phyloP scores from a whole-genome alignment of 805 yeast species.

The Candida manassasensis region DNA sequence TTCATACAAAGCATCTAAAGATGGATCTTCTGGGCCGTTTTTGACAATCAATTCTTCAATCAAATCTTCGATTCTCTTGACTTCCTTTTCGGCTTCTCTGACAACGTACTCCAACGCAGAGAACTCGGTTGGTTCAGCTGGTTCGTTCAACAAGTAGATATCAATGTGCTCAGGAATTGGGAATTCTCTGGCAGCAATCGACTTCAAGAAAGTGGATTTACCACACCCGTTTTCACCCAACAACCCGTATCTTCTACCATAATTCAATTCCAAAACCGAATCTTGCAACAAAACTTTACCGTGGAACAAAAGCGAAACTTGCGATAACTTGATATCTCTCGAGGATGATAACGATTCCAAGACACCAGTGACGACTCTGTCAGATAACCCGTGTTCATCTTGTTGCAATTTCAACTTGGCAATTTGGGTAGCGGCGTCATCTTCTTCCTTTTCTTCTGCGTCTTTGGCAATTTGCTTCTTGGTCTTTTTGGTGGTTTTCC shows the following conservation, averaged over 20 bases:
- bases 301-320: slow-evolving; percentile 90
- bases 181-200: slow-evolving; percentile 92
- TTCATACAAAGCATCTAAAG: slow-evolving; percentile 86
- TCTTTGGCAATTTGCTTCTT: slow-evolving; percentile 53
- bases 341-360: slow-evolving; percentile 83
- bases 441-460: slow-evolving; percentile 48
- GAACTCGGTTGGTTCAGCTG: slow-evolving; percentile 89
- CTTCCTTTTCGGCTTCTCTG: slow-evolving; percentile 89
- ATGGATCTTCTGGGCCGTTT: slow-evolving; percentile 90
- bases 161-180: slow-evolving; percentile 93
- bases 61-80: slow-evolving; percentile 83
- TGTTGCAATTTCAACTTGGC: slow-evolving; percentile 86
- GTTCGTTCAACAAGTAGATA: slow-evolving; percentile 90
- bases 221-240: slow-evolving; percentile 99
- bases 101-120: slow-evolving; percentile 96
- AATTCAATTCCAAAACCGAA: slow-evolving; percentile 86
- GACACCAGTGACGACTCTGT: slow-evolving; percentile 97
- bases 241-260: slow-evolving; percentile 95
- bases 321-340: slow-evolving; percentile 87
- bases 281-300: slow-evolving; percentile 96
- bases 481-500: slow-evolving; percentile 66
- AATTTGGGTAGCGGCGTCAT: slow-evolving; percentile 66
- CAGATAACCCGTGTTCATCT: slow-evolving; percentile 91
- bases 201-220: slow-evolving; percentile 89
- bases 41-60: slow-evolving; percentile 86